Evolutionary conservation across 306 rosid genomes (phyloP).

Genomic region (Amphicarpaea edgeworthii): DNA sequence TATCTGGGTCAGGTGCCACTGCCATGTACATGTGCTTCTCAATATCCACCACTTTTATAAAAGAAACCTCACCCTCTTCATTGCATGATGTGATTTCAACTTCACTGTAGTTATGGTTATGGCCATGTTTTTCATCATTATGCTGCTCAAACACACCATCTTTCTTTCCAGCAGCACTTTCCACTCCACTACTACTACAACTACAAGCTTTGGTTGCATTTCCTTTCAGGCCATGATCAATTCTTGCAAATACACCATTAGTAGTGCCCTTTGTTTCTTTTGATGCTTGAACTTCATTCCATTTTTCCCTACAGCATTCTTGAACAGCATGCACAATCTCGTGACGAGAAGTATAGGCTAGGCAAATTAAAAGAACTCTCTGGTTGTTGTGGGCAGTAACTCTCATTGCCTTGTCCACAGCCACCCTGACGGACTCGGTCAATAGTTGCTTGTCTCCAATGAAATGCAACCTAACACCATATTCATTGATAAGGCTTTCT

Average conservation of each 20-base stretch:
- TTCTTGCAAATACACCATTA: slow-evolving; percentile 43
- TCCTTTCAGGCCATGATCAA: slow-evolving; percentile 28
- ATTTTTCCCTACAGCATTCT: slow-evolving; percentile 65
- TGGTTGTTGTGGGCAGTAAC: slow-evolving; percentile 66
- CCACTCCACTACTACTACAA: neutral
- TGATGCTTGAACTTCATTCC: slow-evolving; percentile 51
- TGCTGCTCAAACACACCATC: slow-evolving; percentile 30
- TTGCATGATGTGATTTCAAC: slow-evolving; percentile 45
- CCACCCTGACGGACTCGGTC: slow-evolving; percentile 59
- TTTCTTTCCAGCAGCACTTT: slow-evolving; percentile 29
- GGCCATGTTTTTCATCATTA: neutral
- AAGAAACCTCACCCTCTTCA: slow-evolving; percentile 43
- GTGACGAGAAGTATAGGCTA: slow-evolving; percentile 76
- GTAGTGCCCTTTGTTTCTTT: slow-evolving; percentile 39
- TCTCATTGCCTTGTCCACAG: slow-evolving; percentile 75
- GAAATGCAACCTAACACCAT: slow-evolving; percentile 67
- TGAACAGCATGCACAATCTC: slow-evolving; percentile 72
- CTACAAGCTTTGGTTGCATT: slow-evolving; percentile 32
- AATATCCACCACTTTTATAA: slow-evolving; percentile 60
- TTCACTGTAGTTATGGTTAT: slow-evolving; percentile 10
- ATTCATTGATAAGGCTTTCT: slow-evolving; percentile 59
- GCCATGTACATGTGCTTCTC: slow-evolving; percentile 79
- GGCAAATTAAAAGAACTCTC: slow-evolving; percentile 59
- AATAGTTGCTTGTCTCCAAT: slow-evolving; percentile 70
- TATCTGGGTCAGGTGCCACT: slow-evolving; percentile 83